Base-by-base conservation (phyloP, 441 rosid species). In the Gossypium davidsonii region DNA sequence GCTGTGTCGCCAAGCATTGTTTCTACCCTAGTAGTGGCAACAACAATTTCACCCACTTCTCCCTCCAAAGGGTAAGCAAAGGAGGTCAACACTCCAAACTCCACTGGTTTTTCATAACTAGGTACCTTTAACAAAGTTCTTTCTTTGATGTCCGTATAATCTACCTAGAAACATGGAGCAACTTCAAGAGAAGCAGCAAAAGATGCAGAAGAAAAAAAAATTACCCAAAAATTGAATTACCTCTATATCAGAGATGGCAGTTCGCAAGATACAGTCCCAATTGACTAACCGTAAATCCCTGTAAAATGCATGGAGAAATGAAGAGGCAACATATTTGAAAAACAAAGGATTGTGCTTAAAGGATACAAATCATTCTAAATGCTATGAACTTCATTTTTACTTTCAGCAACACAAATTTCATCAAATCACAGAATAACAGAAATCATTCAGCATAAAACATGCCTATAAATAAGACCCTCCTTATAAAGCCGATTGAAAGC, bases 1-100 rank as follows among this genome's bases (percentile, higher is more conserved):
- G 99, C 98, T 71, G 91, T 91, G 76, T 95, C 99, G 70, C 99
- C 99, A 74, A 95, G 93, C 99, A 95, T 95, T 21, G 99, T 95
- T 81, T 95, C 98, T 77, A 91, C 87, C 83, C 97, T 89, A 26
- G 99, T 93, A 55, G 98, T 95, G 83, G 99, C 99, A 75, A 95
- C 96, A 76, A 95, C 87, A 74, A 95, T 91, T 82, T 95, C 96
- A 57, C 96, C 97, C 60, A 89, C 78, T 21, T 79, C 91, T 68
- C 84, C 96, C 68, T 91, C 99, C 65, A 95, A 74, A 71, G 91
- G 95, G 77, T 95, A 91, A 37, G 98, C 97, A 84, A 95, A 92
- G n/a, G 90, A 90, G 39, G 92, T 92, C 78, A 92, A 75, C 67
- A 95, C 89, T 56, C 99, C 99, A 86, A 95, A 92, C 77, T 91